Conservation (phyloP, 2,329 filamentous ascomycete species). For the Aureobasidium mangrovei region DNA sequence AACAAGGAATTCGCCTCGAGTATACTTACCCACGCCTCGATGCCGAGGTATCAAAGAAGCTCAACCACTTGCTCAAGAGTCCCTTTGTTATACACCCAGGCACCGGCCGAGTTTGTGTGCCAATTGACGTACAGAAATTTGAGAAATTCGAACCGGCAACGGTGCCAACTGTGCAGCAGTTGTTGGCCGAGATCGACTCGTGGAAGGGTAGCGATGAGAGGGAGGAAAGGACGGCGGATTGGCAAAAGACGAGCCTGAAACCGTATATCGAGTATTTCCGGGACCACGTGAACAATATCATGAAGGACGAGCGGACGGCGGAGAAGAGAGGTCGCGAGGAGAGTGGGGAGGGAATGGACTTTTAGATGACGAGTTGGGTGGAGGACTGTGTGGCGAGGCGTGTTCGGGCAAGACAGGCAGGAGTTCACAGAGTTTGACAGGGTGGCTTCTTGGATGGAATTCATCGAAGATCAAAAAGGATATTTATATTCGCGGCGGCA, state of each 20-base stretch:
- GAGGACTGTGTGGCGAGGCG: neutral
- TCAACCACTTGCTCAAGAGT: conserved; percentile 95
- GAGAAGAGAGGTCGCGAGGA: conserved; percentile 49
- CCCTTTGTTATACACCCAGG: conserved; percentile 95
- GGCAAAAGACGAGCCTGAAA: conserved; percentile 94
- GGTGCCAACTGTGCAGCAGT: conserved; percentile 80
- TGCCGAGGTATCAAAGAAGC: conserved; percentile 93
- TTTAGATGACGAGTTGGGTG: conserved; percentile 32
- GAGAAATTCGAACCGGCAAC: conserved; percentile 78
- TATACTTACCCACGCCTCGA: conserved; percentile 97
- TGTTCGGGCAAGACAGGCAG: neutral
- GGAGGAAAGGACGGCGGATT: conserved; percentile 59
- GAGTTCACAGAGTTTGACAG: neutral
- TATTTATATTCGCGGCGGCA: neutral
- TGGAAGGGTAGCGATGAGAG: conserved; percentile 50
- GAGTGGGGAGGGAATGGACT: conserved; percentile 51
- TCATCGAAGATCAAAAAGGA: too few species aligned
- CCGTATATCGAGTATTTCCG: conserved; percentile 88
- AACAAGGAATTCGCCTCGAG: conserved; percentile 92
- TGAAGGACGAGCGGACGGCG: conserved; percentile 58
- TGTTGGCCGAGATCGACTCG: conserved; percentile 77
- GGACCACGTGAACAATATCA: conserved; percentile 64
- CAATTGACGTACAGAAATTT: conserved; percentile 66
- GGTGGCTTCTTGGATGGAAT: too few species aligned
- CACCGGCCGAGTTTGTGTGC: conserved; percentile 89